Evolutionary conservation across 2,329 filamentous ascomycete genomes (phyloP).

Genomic region (Cladosporium sphaerospermum): DNA sequence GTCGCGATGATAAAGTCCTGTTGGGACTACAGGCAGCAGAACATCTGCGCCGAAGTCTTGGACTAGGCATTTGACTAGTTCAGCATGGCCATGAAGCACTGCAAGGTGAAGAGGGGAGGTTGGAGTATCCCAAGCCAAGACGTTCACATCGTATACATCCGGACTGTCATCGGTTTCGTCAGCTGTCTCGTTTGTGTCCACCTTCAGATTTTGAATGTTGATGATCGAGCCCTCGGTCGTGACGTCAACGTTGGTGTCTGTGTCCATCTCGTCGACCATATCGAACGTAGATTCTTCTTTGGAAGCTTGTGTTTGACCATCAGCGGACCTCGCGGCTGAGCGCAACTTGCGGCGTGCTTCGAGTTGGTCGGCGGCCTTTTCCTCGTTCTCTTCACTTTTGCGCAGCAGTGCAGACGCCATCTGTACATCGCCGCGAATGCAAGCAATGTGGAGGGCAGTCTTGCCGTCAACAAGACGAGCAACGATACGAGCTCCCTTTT

Average conservation of each 20-base stretch:
- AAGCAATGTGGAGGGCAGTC: conserved; percentile 77
- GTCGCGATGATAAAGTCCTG: too few species aligned
- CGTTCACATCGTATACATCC: conserved; percentile 73
- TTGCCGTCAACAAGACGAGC: conserved; percentile 71
- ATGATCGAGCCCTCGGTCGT: conserved; percentile 65
- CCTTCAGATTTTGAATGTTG: conserved; percentile 36
- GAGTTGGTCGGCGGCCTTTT: conserved; percentile 51
- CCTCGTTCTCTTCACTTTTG: conserved; percentile 69
- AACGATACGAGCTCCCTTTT: conserved; percentile 66
- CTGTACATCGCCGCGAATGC: conserved; percentile 58
- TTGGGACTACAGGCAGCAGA: conserved; percentile 62
- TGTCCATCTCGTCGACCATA: conserved; percentile 43
- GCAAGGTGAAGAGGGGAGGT: conserved; percentile 72
- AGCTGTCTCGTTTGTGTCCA: conserved; percentile 34
- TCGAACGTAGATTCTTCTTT: conserved; percentile 29
- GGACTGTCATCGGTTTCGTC: conserved; percentile 60
- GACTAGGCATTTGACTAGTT: conserved; percentile 63
- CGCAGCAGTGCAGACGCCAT: conserved; percentile 68
- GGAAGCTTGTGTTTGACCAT: neutral
- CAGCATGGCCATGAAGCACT: conserved; percentile 64
- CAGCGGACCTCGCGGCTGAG: neutral
- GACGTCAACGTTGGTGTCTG: conserved; percentile 29
- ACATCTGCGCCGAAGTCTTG: conserved; percentile 69
- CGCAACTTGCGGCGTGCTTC: conserved; percentile 24
- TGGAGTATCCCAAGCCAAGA: conserved; percentile 71